phyloP scores from a whole-genome alignment of 306 rosid species.

The Lathyrus oleraceus region DNA sequence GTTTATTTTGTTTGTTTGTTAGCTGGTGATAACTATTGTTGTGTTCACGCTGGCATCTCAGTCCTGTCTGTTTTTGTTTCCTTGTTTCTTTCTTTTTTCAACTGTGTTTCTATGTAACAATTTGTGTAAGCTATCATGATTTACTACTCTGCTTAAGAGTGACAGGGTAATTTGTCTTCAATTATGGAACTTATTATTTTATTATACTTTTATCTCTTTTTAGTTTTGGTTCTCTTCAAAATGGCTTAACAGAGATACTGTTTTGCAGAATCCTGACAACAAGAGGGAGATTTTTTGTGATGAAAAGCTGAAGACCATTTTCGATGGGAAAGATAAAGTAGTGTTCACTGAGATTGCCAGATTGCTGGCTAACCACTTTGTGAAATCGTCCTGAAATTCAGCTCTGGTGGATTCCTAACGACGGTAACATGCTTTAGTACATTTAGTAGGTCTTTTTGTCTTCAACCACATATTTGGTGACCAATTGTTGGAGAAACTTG shows the following conservation, averaged over 20 bases:
- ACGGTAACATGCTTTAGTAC: conserved; percentile 29
- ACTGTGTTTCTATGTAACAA: not conserved
- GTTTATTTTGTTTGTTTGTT: conserved; percentile 3
- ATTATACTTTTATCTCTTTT: conserved; percentile 1
- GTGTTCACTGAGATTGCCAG: conserved; percentile 58
- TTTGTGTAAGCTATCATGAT: not conserved
- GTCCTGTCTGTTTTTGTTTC: not conserved
- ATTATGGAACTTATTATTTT: not conserved
- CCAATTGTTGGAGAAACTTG: conserved; percentile 22
- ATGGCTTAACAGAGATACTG: conserved; percentile 30
- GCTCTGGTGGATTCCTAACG: conserved; percentile 16
- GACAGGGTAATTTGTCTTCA: not conserved
- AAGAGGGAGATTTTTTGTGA: conserved; percentile 68
- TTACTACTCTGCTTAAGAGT: not conserved
- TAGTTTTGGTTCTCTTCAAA: not conserved
- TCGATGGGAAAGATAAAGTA: conserved; percentile 60
- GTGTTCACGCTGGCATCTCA: not conserved
- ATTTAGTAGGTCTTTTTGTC: conserved; percentile 29
- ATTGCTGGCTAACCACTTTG: conserved; percentile 57
- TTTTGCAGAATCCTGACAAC: conserved; percentile 63
- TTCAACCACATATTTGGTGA: conserved; percentile 23
- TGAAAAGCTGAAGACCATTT: conserved; percentile 67
- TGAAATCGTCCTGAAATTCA: conserved; percentile 43
- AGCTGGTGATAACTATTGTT: not conserved
- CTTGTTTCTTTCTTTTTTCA: not conserved